These are phyloP conservation scores for Apiospora hydei DNA, from an alignment of 2,329 filamentous ascomycete genomes.

Conservation along the genomic window DNA sequence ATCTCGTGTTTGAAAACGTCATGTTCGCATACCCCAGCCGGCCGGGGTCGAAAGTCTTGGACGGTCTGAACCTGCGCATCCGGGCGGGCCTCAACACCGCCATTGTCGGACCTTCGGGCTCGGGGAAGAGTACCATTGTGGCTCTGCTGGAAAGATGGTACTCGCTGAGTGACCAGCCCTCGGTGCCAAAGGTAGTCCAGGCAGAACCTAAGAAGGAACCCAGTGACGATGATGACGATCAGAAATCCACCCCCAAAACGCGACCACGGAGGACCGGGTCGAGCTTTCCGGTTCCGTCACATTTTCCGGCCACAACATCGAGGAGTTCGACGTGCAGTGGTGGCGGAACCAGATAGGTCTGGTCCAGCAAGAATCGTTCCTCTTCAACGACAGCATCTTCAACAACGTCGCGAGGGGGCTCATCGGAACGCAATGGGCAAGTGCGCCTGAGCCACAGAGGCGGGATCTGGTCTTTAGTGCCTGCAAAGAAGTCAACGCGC, in stretches of 20 bases:
- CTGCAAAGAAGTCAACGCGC: slow-evolving; percentile 69
- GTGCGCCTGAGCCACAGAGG: slow-evolving; percentile 58
- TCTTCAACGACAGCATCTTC: slow-evolving; percentile 66
- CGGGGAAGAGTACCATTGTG: slow-evolving; percentile 69
- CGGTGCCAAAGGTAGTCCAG: slow-evolving; percentile 63
- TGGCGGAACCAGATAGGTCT: slow-evolving; percentile 65
- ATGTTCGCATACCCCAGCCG: slow-evolving; percentile 68
- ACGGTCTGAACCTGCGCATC: slow-evolving; percentile 53
- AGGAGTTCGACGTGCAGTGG: slow-evolving; percentile 65
- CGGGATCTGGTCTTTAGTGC: slow-evolving; percentile 64
- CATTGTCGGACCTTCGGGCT: slow-evolving; percentile 63
- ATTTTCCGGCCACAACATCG: slow-evolving; percentile 56
- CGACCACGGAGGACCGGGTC: slow-evolving; percentile 30
- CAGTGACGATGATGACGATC: slow-evolving; percentile 24
- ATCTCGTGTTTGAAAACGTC: slow-evolving; percentile 61
- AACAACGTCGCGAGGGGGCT: slow-evolving; percentile 73
- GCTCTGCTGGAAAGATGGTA: slow-evolving; percentile 57
- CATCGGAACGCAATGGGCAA: slow-evolving; percentile 55
- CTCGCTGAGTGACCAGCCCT: slow-evolving; percentile 60
- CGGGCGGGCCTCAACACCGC: slow-evolving; percentile 58
- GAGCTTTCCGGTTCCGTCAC: slow-evolving; percentile 54
- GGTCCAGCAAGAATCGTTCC: slow-evolving; percentile 73
- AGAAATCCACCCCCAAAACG: slow-evolving; percentile 34
- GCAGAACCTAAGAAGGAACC: slow-evolving; percentile 51
- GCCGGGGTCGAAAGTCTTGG: slow-evolving; percentile 48